Percentiles rank a stretch among this genome's conserved stretches.
phyloP scores from a whole-genome alignment of 257 asterid species.

The Primulina eburnea region DNA sequence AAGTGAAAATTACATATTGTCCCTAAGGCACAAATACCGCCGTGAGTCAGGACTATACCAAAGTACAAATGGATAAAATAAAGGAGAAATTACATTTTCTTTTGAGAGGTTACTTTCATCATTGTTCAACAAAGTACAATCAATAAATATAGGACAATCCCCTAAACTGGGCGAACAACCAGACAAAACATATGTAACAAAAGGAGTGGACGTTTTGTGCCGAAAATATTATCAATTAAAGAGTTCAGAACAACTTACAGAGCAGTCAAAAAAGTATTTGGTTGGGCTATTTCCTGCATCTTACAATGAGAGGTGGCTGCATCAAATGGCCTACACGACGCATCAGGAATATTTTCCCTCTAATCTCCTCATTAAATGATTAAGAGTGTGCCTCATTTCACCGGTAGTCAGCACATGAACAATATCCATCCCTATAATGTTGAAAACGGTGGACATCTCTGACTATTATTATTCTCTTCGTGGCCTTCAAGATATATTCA shows the following conservation, averaged over 20 bases:
- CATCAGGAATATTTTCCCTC: neutral
- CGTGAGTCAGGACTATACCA: neutral
- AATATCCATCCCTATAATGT: constrained; percentile 51
- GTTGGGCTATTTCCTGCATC: neutral
- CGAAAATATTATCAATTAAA: neutral
- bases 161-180: neutral
- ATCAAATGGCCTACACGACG: neutral
- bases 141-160: too few species aligned
- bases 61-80: neutral
- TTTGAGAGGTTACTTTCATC: too few species aligned
- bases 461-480: constrained; percentile 30
- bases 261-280: neutral
- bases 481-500: constrained; percentile 55
- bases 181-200: neutral
- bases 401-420: constrained; percentile 76
- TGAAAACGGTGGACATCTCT: constrained; percentile 70
- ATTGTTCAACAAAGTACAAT: too few species aligned
- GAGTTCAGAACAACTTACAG: neutral
- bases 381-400: neutral
- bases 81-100: too few species aligned
- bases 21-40: neutral
- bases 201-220: neutral
- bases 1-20: neutral
- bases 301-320: too few species aligned
- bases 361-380: neutral